Evolutionary conservation across 805 yeast species (phyloP).

Genomic region (Metschnikowia baotianmanensis): DNA sequence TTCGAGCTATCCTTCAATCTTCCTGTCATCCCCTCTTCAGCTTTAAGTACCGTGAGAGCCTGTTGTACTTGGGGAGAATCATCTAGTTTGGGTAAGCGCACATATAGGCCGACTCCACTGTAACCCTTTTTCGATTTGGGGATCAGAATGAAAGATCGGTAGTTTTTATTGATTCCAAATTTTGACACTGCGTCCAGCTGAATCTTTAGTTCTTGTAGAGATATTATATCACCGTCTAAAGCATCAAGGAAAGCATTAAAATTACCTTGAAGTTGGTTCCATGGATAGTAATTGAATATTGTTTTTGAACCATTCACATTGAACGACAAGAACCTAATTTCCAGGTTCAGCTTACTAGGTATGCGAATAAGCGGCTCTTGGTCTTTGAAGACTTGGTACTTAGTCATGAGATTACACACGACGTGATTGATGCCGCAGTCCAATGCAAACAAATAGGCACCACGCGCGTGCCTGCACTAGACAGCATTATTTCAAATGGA

Average conservation of each 20-base stretch:
- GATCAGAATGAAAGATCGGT: slow-evolving; percentile 62
- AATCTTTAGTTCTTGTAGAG: slow-evolving; percentile 84
- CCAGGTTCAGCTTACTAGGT: slow-evolving; percentile 9
- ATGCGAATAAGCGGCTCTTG: slow-evolving; percentile 14
- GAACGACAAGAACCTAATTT: slow-evolving; percentile 61
- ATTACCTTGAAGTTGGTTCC: slow-evolving; percentile 51
- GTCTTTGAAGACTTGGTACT: neutral
- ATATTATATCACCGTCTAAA: slow-evolving; percentile 70
- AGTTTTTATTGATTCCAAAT: slow-evolving; percentile 55
- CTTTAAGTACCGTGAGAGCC: slow-evolving; percentile 57
- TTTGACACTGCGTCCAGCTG: slow-evolving; percentile 24
- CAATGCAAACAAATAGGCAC: neutral
- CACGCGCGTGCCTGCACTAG: too few relatives aligned
- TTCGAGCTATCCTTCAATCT: slow-evolving; percentile 24
- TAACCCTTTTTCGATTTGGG: slow-evolving; percentile 77
- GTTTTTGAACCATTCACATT: slow-evolving; percentile 86
- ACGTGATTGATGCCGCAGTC: neutral
- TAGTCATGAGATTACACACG: neutral
- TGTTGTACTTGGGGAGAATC: slow-evolving; percentile 38
- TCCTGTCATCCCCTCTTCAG: slow-evolving; percentile 94
- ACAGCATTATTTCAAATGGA: too few relatives aligned
- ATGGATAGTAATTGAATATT: slow-evolving; percentile 77
- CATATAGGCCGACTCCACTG: slow-evolving; percentile 86
- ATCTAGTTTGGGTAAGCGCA: slow-evolving; percentile 47
- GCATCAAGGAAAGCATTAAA: slow-evolving; percentile 46